Percentiles rank a stretch among this genome's conserved stretches.
phyloP scores from a whole-genome alignment of 2,329 filamentous ascomycete genomes.

The Ilyonectria robusta region DNA sequence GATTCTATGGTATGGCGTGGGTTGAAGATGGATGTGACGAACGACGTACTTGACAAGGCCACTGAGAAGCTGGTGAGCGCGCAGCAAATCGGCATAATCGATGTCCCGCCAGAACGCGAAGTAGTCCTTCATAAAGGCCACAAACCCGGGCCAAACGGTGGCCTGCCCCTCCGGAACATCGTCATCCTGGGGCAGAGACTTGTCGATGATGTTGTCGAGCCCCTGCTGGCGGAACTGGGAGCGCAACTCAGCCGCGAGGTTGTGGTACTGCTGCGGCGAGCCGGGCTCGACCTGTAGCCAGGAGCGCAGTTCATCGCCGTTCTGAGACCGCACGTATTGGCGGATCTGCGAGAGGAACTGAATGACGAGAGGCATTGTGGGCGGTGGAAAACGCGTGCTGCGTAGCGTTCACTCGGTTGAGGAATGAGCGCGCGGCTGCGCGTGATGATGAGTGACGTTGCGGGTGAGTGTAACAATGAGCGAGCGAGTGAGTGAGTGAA shows the following conservation, averaged over 20 bases:
- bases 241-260: conserved; percentile 78
- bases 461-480: conserved; percentile 6
- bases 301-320: conserved; percentile 76
- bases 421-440: conserved; percentile 3
- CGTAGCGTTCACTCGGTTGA: not conserved
- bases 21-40: not conserved
- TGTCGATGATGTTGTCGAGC: conserved; percentile 75
- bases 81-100: conserved; percentile 80
- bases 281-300: conserved; percentile 84
- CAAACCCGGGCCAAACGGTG: conserved; percentile 81
- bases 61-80: conserved; percentile 82
- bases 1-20: not conserved
- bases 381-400: conserved; percentile 25
- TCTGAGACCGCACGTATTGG: conserved; percentile 67
- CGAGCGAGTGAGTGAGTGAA: conserved; percentile 22
- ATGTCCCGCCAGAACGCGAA: conserved; percentile 86
- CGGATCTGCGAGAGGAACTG: conserved; percentile 78
- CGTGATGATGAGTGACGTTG: conserved; percentile 11
- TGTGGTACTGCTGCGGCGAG: conserved; percentile 75
- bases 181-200: conserved; percentile 74
- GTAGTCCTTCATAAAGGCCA: conserved; percentile 85
- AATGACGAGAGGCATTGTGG: conserved; percentile 72
- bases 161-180: conserved; percentile 75
- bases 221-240: conserved; percentile 65
- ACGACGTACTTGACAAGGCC: conserved; percentile 78